Evolutionary conservation across 225 moss, liverwort and hornwort genomes (phyloP), one percentile per base, ranked within the genome.

Genomic region (Polytrichum formosum): DNA sequence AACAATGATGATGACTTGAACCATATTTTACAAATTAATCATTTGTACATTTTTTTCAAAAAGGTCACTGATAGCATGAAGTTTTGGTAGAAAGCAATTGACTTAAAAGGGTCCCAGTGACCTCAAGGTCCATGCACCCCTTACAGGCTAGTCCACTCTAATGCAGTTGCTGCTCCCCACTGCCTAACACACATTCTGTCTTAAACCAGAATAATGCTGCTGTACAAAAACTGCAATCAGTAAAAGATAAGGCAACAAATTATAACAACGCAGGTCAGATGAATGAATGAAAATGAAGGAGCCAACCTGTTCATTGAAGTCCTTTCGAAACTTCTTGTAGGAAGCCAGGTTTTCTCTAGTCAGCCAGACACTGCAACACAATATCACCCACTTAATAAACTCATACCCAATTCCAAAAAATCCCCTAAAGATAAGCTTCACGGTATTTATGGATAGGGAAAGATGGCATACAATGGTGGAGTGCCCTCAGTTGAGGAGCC

Each of bases 241-340:
- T 6, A 18, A 18, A 5, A 30, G 18, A 16, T 18, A 27, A 46
- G 2, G 73, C 63, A 16, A 60, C 54, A 66, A 66, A 27, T 67
- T 64, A 25, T 37, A 62, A 70, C 21, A 61, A 71, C 17, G n/a
- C 28, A 9, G 30, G 56, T 58, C 22, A n/a, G n/a, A 6, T 22
- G 59, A 22, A 20, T 56, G 18, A 33, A 18, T 16, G 2, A 46
- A 46, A 46, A 46, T 46, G 33, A 59, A 58, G 37, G 56, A 63
- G 69, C 75, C 73, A 65, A 93, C 96, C 93, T 96, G 95, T 73
- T 92, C 83, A 83, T 80, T 85, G 21, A 90, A 90, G 53, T 93
- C 91, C 75, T 90, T 87, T 4, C 75, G 87, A 35, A 89, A 86
- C 81, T 86, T 90, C 67, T 86, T 87, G 59, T 82, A 94, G 18